Conservation (phyloP, 2,329 filamentous ascomycete genomes). For the Zymoseptoria passerinii region DNA sequence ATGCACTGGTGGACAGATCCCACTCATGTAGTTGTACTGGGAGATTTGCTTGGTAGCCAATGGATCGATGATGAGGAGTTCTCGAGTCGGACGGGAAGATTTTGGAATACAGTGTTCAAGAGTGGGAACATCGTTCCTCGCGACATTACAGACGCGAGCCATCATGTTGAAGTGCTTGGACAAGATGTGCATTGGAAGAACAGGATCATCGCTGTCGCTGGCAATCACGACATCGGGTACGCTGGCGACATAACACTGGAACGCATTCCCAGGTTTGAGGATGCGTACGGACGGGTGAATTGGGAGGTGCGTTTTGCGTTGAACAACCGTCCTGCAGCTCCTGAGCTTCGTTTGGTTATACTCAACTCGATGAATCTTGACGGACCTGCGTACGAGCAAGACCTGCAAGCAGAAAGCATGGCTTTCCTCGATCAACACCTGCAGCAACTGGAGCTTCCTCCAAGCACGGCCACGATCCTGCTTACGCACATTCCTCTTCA, state of each 20-base stretch:
- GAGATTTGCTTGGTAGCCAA: slow-evolving; percentile 87
- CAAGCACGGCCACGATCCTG: slow-evolving; percentile 57
- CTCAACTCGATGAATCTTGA: slow-evolving; percentile 94
- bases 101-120: slow-evolving; percentile 23
- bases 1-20: slow-evolving; percentile 76
- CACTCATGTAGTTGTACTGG: slow-evolving; percentile 80
- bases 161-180: slow-evolving; percentile 33
- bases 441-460: slow-evolving; percentile 6
- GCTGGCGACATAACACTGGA: slow-evolving; percentile 77
- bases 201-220: slow-evolving; percentile 78
- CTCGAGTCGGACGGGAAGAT: slow-evolving; percentile 48
- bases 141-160: slow-evolving; percentile 23
- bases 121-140: slow-evolving; percentile 23
- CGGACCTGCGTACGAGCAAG: slow-evolving; percentile 59
- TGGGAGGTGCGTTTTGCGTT: slow-evolving; percentile 69
- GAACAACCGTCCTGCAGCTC: slow-evolving; percentile 31
- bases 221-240: slow-evolving; percentile 96
- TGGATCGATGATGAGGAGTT: slow-evolving; percentile 90
- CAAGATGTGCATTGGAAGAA: slow-evolving; percentile 55
- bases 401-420: slow-evolving; percentile 70
- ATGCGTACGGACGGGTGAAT: slow-evolving; percentile 76
- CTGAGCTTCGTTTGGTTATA: slow-evolving; percentile 72
- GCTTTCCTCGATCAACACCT: slow-evolving; percentile 42
- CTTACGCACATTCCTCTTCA: slow-evolving; percentile 88
- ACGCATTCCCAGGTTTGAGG: slow-evolving; percentile 72